Evolutionary conservation across 768 basidiomycete genomes (phyloP).

Genomic region (Pholiota molesta): DNA sequence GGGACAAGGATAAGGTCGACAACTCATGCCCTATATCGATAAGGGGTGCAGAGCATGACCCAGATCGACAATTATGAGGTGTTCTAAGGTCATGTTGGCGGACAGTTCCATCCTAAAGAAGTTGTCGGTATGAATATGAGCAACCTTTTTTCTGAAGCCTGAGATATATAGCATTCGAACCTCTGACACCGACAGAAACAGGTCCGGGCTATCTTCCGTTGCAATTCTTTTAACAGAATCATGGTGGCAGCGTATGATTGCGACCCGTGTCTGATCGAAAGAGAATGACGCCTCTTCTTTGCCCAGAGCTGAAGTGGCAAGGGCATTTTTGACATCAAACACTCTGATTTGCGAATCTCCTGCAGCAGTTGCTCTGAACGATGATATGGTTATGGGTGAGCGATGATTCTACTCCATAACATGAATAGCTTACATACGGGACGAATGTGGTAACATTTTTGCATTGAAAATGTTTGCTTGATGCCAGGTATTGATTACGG

Average conservation of each 20-base stretch:
- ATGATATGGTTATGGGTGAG: conserved; percentile 18
- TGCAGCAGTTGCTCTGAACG: conserved; percentile 66
- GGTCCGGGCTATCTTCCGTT: conserved; percentile 76
- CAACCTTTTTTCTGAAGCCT: too few relatives aligned
- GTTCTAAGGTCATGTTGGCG: conserved; percentile 85
- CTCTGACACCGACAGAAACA: conserved; percentile 82
- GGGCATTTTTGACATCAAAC: conserved; percentile 63
- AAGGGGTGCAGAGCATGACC: conserved; percentile 71
- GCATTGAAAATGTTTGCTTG: conserved; percentile 84
- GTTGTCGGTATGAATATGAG: neutral
- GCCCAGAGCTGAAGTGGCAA: conserved; percentile 31
- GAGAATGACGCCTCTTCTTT: conserved; percentile 42
- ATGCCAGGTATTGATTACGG: conserved; percentile 81
- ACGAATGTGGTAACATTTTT: conserved; percentile 76
- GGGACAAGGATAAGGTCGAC: conserved; percentile 75
- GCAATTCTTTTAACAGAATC: conserved; percentile 78
- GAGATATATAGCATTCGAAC: conserved; percentile 34
- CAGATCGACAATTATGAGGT: conserved; percentile 61
- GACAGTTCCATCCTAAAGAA: conserved; percentile 75
- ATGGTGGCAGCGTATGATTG: conserved; percentile 68
- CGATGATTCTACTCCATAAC: neutral
- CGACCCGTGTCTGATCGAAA: conserved; percentile 49
- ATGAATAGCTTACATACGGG: conserved; percentile 62
- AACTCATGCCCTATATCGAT: conserved; percentile 66
- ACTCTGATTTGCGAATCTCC: conserved; percentile 78